Evolutionary conservation across 1,284 basidiomycete genomes (phyloP), one percentile per base, ranked within the genome.

Genomic region (Singerocomus rubriflavus): DNA sequence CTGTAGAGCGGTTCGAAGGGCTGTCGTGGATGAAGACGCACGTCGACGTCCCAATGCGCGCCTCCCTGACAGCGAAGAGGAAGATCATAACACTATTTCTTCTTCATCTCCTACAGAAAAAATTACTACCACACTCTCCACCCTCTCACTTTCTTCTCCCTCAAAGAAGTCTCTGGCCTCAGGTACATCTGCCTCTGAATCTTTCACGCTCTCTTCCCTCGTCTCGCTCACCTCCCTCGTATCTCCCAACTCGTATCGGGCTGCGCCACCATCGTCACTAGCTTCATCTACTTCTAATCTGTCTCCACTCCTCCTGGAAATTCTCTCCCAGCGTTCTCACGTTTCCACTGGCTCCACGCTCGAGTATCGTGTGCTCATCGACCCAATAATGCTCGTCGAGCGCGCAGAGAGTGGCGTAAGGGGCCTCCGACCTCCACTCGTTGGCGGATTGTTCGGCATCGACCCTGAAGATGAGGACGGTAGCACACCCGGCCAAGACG

Each of bases 311-410:
- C 70, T 81, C 36, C 53, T 71, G 10, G 73, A 75, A 52, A 73
- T 82, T 32, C 71, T 77, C 48, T 71, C 71, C 2, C 64, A 71
- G 8, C 73, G 79, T 10, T 57, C 56, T 4, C 88, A 91, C 58
- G 72, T 74, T 1, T 88, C 80, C 4, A 91, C 88, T 0, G 87
- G 89, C 59, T 70, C 72, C 10, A 66, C 85, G 3, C 72, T 82
- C 31, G 88, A 91, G 64, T 89, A 88, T 56, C 84, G 88, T 6
- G 69, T 91, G 16, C 84, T 88, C 61, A 71, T 91, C 38, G 75
- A 79, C 7, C 88, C 88, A 0, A 71, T 73, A 4, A 73, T 78
- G 46, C 74, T 91, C 12, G 86, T 88, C 3, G 71, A 70, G 3
- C 70, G 88, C 0, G 78, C 84, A 9, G 80, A 82, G 58, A 75